A percentile compares a stretch with the other conserved stretches of the same genome.
Conservation (phyloP, 352 stramenopile genomes). For the Pythium rhizo-oryzae region DNA sequence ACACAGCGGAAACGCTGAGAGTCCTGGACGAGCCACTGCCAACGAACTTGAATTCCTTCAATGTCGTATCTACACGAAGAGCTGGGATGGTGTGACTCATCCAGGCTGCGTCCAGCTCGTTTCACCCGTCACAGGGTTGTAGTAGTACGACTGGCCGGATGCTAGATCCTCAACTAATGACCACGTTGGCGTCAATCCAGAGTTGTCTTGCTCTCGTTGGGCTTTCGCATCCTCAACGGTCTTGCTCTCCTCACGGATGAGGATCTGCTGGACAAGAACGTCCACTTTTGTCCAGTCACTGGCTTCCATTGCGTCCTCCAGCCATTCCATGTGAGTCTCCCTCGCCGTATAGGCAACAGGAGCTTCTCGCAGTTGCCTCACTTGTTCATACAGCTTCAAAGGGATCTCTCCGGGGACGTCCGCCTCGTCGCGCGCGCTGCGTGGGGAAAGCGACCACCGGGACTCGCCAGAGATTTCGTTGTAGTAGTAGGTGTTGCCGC, state of each 20-base stretch:
- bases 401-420: conserved; percentile 64
- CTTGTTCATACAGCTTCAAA: conserved; percentile 53
- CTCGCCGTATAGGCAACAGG: conserved; percentile 55
- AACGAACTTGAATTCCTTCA: no score
- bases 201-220: conserved; percentile 15
- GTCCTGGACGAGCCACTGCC: no score
- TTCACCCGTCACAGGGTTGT: conserved; percentile 44
- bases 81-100: background rate
- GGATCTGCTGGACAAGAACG: conserved; percentile 72
- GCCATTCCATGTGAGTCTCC: conserved; percentile 67
- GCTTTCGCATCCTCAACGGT: conserved; percentile 24
- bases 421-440: conserved; percentile 55
- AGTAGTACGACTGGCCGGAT: conserved; percentile 39
- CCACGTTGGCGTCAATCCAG: conserved; percentile 22
- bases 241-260: conserved; percentile 64
- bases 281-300: conserved; percentile 74
- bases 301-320: conserved; percentile 61
- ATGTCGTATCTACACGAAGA: no score
- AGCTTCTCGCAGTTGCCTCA: conserved; percentile 48
- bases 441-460: conserved; percentile 82
- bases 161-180: conserved; percentile 13
- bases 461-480: conserved; percentile 90
- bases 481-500: conserved; percentile 90
- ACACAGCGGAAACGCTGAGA: background rate
- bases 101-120: conserved; percentile 35